Evolutionary conservation across 495 filamentous ascomycete species (phyloP), one percentile per base, ranked within the genome.

Genomic region (Neurospora sp.): DNA sequence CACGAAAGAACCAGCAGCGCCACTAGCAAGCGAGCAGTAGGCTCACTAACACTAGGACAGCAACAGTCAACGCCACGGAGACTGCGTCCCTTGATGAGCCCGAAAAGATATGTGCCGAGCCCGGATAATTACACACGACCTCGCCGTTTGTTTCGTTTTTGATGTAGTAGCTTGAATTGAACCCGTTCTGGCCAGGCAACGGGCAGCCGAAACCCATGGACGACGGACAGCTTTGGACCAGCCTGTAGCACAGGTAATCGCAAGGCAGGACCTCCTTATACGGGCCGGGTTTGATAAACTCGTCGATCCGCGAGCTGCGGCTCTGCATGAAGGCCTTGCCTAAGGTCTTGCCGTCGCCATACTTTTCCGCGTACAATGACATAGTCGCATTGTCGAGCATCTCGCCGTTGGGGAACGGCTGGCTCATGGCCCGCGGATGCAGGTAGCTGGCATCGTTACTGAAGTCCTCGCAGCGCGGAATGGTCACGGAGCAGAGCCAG

Each of bases 221-320:
- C n/a, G 92, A 85, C 4, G 96, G 94, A 84, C 96, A 99, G 77
- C 86, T 92, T 81, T 89, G 89, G 22, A 96, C 92, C 3, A 98
- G 83, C 22, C 88, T 86, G 79, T 94, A 93, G 82, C 96, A 99
- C 48, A 97, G 81, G 74, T 94, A 89, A 70, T 90, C 84, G 78
- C 94, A 97, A 0, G 96, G 96, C 41, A 97, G 84, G 38, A 98
- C 77, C 82, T 99, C 96, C 79, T 94, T 97, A 81, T 98, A 98
- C 0, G 96, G 95, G 0, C 96, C 96, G 0, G 96, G 96, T 69
- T 85, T 76, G 75, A 98, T 88, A 0, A 80, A 53, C 2, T 80
- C 69, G 77, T 98, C 94, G 75, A 98, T 97, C 41, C 85, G 75
- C 4, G 85, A 75, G 74, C 92, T 96, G 6, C 94, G 86, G 20